Evolutionary conservation across 805 yeast species (phyloP), one percentile per base, ranked within the genome.

Genomic region (Saccharomyces eubayanus): DNA sequence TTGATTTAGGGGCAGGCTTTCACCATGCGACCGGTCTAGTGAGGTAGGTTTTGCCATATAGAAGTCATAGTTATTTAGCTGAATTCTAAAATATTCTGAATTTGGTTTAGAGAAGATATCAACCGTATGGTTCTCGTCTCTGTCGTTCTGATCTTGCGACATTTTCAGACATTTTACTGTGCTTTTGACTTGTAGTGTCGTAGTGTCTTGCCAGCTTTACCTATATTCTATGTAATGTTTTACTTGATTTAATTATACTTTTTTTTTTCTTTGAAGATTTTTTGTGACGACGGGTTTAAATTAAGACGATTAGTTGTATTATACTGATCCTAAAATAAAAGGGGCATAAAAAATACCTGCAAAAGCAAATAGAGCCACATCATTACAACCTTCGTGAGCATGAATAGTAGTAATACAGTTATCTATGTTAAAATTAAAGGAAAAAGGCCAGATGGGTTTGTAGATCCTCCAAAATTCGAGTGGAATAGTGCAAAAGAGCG

Each of bases 31-130:
- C 29, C 72, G 73, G 59, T 87, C 95, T 21, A 86, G 64, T 0
- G 67, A 59, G 4, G 81, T 68, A 0, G 91, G 87, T 5, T 65
- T 51, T n/a, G 75, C 56, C 61, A 79, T 85, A 63, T 87, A 87
- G n/a, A 80, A 73, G 63, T 87, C 95, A 59, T 77, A 80, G 52
- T 79, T 77, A 56, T 82, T 78, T 53, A 87, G 74, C 63, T 86
- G 91, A 11, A 85, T 61, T 49, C 72, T 72, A 40, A 75, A 59
- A 46, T 52, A 51, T 20, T 61, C 65, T 14, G 58, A 27, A 28
- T 45, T 40, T 2, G 31, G 11, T n/a, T 9, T 21, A 6, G 36
- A 29, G 47, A 48, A 31, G 8, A 12, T 11, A 36, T 29, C 31
- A 29, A 41, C 6, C 45, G 28, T 31, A n/a, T 29, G 10, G 28